Conservation (phyloP, 768 basidiomycete species). For the Pisolithus marmoratus region DNA sequence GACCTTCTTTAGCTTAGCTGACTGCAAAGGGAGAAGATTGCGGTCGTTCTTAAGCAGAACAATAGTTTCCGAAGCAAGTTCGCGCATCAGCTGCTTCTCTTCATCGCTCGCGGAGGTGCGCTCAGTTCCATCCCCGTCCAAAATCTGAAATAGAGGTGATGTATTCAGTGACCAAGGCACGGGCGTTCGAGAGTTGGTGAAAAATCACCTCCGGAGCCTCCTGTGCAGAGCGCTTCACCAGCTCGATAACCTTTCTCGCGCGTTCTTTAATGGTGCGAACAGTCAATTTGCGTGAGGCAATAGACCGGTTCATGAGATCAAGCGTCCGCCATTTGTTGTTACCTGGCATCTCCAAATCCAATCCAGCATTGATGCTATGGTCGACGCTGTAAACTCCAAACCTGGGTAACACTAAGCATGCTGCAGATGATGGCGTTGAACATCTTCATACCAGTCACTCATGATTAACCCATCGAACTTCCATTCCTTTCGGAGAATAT, state of each 20-base stretch:
- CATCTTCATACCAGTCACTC: constrained; percentile 64
- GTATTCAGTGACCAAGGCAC: background rate
- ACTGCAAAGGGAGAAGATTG: constrained; percentile 28
- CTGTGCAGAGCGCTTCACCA: constrained; percentile 64
- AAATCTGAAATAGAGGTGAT: constrained; percentile 35
- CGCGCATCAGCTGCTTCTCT: constrained; percentile 58
- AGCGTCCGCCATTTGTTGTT: constrained; percentile 68
- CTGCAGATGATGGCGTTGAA: background rate
- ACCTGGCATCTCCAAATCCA: constrained; percentile 80
- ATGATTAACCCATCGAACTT: constrained; percentile 67
- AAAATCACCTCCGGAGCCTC: constrained; percentile 55
- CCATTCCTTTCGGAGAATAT: constrained; percentile 71
- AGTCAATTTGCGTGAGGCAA: constrained; percentile 58
- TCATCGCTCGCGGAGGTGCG: constrained; percentile 55
- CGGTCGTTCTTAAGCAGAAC: constrained; percentile 71
- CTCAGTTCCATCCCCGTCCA: constrained; percentile 69
- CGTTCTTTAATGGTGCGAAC: constrained; percentile 61
- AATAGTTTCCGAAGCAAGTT: constrained; percentile 63
- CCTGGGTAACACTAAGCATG: constrained; percentile 30
- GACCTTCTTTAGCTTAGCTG: constrained; percentile 55
- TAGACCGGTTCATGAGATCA: constrained; percentile 58
- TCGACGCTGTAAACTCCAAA: constrained; percentile 69
- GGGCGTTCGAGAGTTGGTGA: background rate
- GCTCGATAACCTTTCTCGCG: constrained; percentile 57
- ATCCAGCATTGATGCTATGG: constrained; percentile 62